Base-by-base conservation (phyloP, 768 basidiomycete species). In the Lyophyllum shimeji region DNA sequence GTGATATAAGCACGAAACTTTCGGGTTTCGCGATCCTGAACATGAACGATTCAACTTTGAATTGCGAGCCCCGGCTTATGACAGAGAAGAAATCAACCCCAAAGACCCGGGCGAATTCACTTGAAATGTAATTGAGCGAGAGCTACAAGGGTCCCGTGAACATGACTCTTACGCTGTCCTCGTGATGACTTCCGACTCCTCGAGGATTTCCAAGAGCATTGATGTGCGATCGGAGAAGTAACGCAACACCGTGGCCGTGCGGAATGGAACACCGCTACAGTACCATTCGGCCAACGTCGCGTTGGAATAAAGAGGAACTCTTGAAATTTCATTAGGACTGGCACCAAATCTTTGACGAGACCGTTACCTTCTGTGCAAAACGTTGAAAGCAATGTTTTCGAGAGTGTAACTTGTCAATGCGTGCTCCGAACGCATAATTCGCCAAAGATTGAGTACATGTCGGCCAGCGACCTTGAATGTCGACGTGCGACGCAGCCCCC, bases 41-140 rank as follows among this genome's bases (percentile, higher is more conserved):
- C 89, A 99, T 89, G 74, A 99, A 96, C 0, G 95, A 95, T 74
- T 99, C 97, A 24, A 98, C 97, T 73, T 98, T 99, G 78, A 94
- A 98, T 65, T 99, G 97, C 0, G 95, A 97, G 0, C 97, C 97
- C 29, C 97, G 85, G 57, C 85, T 94, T 59, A 97, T 83, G 29
- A 98, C 95, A 3, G 95, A 97, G 66, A 88, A 92, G 68, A 98
- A 98, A 71, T 99, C 97, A 43, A 99, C 88, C 0, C 97, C 96
- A 61, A 97, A 98, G 6, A 98, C 93, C 9, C 97, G 86, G 39
- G 97, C 95, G 64, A 98, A 98, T 70, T 99, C 97, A 13, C 96
- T 98, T 64, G 33, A n/a, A 23, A 50, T 13, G 46, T 7, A 50
- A 8, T 58, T 43, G 27, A 24, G 23, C 20, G 7, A 27, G 20